Evolutionary conservation across 2,329 filamentous ascomycete genomes (phyloP).

Genomic region (Sclerotinia glacialis): DNA sequence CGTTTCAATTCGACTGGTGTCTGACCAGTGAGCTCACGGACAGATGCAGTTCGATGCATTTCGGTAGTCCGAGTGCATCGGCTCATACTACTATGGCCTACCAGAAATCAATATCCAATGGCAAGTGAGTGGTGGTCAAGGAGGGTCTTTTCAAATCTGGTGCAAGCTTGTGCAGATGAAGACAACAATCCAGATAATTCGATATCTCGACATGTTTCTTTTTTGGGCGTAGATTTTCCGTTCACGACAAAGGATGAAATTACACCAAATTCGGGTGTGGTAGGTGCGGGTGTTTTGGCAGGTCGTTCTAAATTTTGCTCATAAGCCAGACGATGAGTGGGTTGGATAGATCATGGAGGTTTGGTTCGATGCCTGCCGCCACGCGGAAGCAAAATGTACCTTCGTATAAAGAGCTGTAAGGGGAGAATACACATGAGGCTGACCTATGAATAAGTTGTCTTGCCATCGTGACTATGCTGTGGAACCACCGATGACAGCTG

Average conservation of each 20-base stretch:
- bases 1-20: slow-evolving; percentile 27
- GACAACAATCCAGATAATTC: background rate
- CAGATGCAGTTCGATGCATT: slow-evolving; percentile 35
- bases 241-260: slow-evolving; percentile 10
- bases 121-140: background rate
- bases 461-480: slow-evolving; percentile 25
- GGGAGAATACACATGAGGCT: slow-evolving; percentile 23
- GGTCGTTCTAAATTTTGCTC: slow-evolving; percentile 4
- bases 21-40: slow-evolving; percentile 36
- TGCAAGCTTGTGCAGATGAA: slow-evolving; percentile 8
- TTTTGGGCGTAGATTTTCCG: background rate
- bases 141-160: background rate
- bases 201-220: background rate
- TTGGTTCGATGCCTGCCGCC: slow-evolving; percentile 21
- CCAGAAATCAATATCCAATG: background rate
- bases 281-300: slow-evolving; percentile 10
- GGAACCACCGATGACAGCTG: slow-evolving; percentile 23
- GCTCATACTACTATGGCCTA: slow-evolving; percentile 3
- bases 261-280: slow-evolving; percentile 19
- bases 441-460: slow-evolving; percentile 22
- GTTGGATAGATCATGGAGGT: slow-evolving; percentile 16
- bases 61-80: slow-evolving; percentile 32
- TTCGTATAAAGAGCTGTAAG: slow-evolving; percentile 21
- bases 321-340: slow-evolving; percentile 2
- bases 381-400: slow-evolving; percentile 23